Percentiles rank a stretch among this genome's conserved stretches.
These are phyloP conservation scores for Triangularia setosa DNA, from an alignment of 2,329 filamentous ascomycete species.

Conservation along the genomic window DNA sequence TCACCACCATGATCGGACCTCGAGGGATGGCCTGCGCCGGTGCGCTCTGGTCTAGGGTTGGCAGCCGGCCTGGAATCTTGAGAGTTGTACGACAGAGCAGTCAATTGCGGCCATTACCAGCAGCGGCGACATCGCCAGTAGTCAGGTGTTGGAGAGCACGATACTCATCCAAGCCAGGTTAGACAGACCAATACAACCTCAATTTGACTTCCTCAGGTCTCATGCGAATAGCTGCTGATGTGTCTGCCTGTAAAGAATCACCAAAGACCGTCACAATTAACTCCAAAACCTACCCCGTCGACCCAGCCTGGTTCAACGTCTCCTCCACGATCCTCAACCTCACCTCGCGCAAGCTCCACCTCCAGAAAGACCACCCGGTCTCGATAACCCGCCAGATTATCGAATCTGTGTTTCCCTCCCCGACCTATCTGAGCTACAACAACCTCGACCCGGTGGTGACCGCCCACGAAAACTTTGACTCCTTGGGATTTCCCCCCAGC, in stretches of 20 bases:
- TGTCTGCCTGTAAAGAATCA: neutral
- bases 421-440: slow-evolving; percentile 73
- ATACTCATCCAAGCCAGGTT: slow-evolving; percentile 25
- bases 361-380: slow-evolving; percentile 86
- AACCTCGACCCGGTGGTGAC: slow-evolving; percentile 78
- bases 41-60: slow-evolving; percentile 6
- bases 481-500: slow-evolving; percentile 82
- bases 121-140: neutral
- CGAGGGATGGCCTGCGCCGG: slow-evolving; percentile 15
- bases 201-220: neutral
- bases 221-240: neutral
- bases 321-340: slow-evolving; percentile 70
- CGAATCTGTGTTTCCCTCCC: slow-evolving; percentile 75
- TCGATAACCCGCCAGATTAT: slow-evolving; percentile 89
- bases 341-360: slow-evolving; percentile 75
- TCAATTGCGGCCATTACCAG: neutral
- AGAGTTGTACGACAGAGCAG: slow-evolving; percentile 9
- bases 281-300: slow-evolving; percentile 60
- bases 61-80: slow-evolving; percentile 2
- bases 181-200: slow-evolving; percentile 9
- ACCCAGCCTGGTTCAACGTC: slow-evolving; percentile 77
- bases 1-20: slow-evolving; percentile 16
- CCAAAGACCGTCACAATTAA: slow-evolving; percentile 51
- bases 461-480: slow-evolving; percentile 88
- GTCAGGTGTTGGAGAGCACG: slow-evolving; percentile 15